A percentile compares a stretch with the other conserved stretches of the same genome.
phyloP scores from a whole-genome alignment of 179 eudicot species.

The Nepenthes alata region DNA sequence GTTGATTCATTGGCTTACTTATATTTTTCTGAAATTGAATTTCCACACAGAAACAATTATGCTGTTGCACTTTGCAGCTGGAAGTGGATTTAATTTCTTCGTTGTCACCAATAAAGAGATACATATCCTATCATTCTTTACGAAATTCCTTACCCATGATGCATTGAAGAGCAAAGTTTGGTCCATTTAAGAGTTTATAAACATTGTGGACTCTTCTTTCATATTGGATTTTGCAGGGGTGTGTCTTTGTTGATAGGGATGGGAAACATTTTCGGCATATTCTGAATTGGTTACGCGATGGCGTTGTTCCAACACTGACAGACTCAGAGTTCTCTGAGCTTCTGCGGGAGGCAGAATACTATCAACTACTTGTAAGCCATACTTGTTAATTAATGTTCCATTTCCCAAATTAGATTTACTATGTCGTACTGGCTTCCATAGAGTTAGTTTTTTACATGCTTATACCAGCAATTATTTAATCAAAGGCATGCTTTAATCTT shows the following conservation, averaged over 20 bases:
- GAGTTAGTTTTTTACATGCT: too few relatives aligned
- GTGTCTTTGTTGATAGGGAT: slow-evolving; percentile 84
- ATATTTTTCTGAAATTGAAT: too few relatives aligned
- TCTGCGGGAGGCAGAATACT: slow-evolving; percentile 82
- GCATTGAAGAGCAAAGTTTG: too few relatives aligned
- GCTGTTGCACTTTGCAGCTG: too few relatives aligned
- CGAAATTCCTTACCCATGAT: too few relatives aligned
- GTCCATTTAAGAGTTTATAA: too few relatives aligned
- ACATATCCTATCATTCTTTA: too few relatives aligned
- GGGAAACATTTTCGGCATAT: slow-evolving; percentile 86
- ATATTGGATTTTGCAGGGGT: slow-evolving; percentile 47
- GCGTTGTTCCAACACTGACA: slow-evolving; percentile 50
- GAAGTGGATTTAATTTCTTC: too few relatives aligned
- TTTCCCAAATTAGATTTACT: slow-evolving; percentile 1
- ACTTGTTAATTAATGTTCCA: slow-evolving; percentile 5
- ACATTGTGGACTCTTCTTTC: too few relatives aligned
- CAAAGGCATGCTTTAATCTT: too few relatives aligned
- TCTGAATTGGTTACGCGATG: slow-evolving; percentile 95
- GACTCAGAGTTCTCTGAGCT: slow-evolving; percentile 71
- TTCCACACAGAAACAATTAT: too few relatives aligned
- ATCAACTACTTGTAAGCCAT: slow-evolving; percentile 62
- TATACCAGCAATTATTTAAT: background rate
- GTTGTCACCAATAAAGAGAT: too few relatives aligned
- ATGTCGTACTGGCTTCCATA: background rate
- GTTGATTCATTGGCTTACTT: background rate